A percentile compares a stretch with the other conserved stretches of the same genome.
Conservation (phyloP, 1,284 basidiomycete species). For the Trichosporon ovoides region DNA sequence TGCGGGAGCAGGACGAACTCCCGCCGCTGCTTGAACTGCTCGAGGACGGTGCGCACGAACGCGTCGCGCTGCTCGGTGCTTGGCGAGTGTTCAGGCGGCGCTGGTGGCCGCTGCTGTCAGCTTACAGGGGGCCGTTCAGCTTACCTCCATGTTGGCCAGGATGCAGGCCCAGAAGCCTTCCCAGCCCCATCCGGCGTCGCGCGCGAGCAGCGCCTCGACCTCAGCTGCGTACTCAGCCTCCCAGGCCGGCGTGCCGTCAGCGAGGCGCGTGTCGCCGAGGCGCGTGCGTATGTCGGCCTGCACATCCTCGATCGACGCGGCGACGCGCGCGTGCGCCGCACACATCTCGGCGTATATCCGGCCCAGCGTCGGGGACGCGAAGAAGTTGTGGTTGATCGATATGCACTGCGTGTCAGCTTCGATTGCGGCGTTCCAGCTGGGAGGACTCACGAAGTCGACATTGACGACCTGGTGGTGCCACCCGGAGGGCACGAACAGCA, state of each 20-base stretch:
- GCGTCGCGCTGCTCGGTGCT: conserved; percentile 18
- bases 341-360: conserved; percentile 50
- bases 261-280: conserved; percentile 4
- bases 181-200: conserved; percentile 53
- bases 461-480: conserved; percentile 51
- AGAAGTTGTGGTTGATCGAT: conserved; percentile 55
- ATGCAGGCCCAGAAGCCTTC: conserved; percentile 44
- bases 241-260: conserved; percentile 34
- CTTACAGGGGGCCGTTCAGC: conserved; percentile 3
- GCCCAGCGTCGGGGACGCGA: conserved; percentile 52
- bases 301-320: conserved; percentile 51
- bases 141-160: conserved; percentile 33
- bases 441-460: conserved; percentile 37
- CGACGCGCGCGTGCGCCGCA: conserved; percentile 45
- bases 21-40: conserved; percentile 21
- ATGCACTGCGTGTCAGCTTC: conserved; percentile 39
- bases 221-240: conserved; percentile 50
- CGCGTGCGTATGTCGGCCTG: conserved; percentile 16
- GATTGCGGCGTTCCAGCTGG: background rate
- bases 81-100: conserved; percentile 22
- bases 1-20: conserved; percentile 31
- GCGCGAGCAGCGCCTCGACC: conserved; percentile 49
- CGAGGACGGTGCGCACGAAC: conserved; percentile 26
- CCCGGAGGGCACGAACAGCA: conserved; percentile 52
- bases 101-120: conserved; percentile 26